These are phyloP conservation scores for Lasiosphaeriaceae sp. DNA, from an alignment of 495 filamentous ascomycete species.

Conservation along the genomic window DNA sequence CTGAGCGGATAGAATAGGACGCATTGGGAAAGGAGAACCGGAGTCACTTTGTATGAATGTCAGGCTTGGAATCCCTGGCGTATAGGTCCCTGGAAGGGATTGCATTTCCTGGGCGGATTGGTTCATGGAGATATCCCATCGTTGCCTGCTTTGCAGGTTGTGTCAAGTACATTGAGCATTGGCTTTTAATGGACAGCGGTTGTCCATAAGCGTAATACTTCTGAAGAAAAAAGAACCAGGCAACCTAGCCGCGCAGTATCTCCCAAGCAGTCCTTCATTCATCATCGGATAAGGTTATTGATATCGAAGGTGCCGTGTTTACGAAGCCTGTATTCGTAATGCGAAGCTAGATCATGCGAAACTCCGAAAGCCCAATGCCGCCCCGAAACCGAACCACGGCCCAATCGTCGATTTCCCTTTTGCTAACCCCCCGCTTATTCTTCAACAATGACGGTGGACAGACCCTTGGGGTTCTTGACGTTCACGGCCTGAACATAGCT, in stretches of 20 bases:
- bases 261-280: constrained; percentile 7
- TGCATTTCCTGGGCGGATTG: constrained; percentile 31
- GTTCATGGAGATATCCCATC: constrained; percentile 32
- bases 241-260: constrained; percentile 8
- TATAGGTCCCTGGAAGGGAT: constrained; percentile 20
- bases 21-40: constrained; percentile 32
- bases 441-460: constrained; percentile 76
- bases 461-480: constrained; percentile 97
- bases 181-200: constrained; percentile 23
- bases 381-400: constrained; percentile 37
- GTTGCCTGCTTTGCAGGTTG: constrained; percentile 10
- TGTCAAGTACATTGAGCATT: constrained; percentile 29
- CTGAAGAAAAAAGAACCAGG: constrained; percentile 4
- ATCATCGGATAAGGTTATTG: constrained; percentile 20
- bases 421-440: constrained; percentile 40
- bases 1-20: constrained; percentile 21
- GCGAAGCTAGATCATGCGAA: constrained; percentile 49
- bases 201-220: constrained; percentile 31
- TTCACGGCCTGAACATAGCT: constrained; percentile 98
- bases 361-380: constrained; percentile 51
- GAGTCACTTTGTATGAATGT: constrained; percentile 29
- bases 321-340: constrained; percentile 46
- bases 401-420: constrained; percentile 27
- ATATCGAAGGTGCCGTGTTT: constrained; percentile 32
- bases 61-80: constrained; percentile 20